Percentiles rank a stretch among this genome's conserved stretches.
phyloP scores from a whole-genome alignment of 164 flowering plant genomes.

The Chimonanthus salicifolius region DNA sequence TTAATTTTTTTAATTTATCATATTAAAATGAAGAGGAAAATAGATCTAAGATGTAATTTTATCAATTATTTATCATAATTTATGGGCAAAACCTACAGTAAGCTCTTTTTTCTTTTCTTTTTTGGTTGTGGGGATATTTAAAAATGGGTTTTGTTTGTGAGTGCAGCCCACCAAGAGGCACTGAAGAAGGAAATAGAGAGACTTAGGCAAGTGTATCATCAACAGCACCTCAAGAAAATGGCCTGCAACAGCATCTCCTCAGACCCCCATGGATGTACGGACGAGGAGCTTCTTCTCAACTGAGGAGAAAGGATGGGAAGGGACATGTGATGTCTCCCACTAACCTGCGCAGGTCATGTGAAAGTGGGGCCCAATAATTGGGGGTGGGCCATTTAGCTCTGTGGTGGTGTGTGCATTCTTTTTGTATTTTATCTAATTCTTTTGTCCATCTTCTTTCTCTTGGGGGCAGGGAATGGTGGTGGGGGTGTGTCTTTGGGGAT shows the following conservation, averaged over 20 bases:
- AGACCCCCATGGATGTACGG: conserved; percentile 14
- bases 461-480: no score
- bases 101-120: not conserved
- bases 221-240: conserved; percentile 51
- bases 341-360: conserved; percentile 2
- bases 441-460: no score
- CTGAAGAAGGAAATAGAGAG: conserved; percentile 79
- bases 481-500: no score
- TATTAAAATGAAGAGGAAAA: no score
- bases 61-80: no score
- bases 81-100: not conserved
- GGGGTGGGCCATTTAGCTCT: not conserved
- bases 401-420: no score
- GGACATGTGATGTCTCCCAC: conserved; percentile 5
- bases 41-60: not conserved
- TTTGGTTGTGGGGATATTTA: not conserved
- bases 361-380: not conserved
- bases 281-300: conserved; percentile 20
- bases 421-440: no score
- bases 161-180: conserved; percentile 80
- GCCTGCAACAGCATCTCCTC: conserved; percentile 8
- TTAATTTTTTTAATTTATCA: no score
- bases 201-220: conserved; percentile 57
- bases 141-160: not conserved
- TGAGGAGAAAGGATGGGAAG: not conserved